Evolutionary conservation across 352 stramenopile genomes (phyloP).

Genomic region (Phytophthora ohioensis): DNA sequence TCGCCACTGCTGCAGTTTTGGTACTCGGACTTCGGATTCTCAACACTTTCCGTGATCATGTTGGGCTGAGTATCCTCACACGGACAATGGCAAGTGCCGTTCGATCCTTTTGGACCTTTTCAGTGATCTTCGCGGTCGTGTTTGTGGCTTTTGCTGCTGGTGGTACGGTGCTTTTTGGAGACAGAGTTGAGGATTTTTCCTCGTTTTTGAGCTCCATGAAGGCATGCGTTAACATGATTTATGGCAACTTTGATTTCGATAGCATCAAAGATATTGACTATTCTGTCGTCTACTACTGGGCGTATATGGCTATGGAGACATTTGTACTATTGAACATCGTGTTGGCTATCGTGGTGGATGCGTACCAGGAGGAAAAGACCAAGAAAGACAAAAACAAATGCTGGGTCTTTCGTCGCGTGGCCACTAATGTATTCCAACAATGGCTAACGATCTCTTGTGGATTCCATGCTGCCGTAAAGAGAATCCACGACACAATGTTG

Average conservation of each 20-base stretch:
- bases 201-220: conserved; percentile 54
- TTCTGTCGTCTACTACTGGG: conserved; percentile 72
- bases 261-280: conserved; percentile 56
- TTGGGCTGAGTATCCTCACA: conserved; percentile 63
- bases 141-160: conserved; percentile 61
- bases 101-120: conserved; percentile 60
- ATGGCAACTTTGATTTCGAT: conserved; percentile 69
- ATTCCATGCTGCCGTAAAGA: conserved; percentile 12
- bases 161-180: conserved; percentile 62
- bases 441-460: conserved; percentile 34
- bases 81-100: conserved; percentile 60
- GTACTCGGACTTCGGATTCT: conserved; percentile 52
- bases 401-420: conserved; percentile 38
- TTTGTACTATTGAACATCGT: conserved; percentile 81
- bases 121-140: conserved; percentile 64
- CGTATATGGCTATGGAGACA: conserved; percentile 68
- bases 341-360: conserved; percentile 75
- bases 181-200: conserved; percentile 59
- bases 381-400: conserved; percentile 44
- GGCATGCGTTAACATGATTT: conserved; percentile 77
- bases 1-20: conserved; percentile 47
- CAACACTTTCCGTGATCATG: conserved; percentile 63
- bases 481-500: conserved; percentile 22
- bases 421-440: conserved; percentile 35
- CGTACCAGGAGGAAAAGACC: conserved; percentile 56